These are phyloP conservation scores for Globisporangium radiosum DNA, from an alignment of 352 stramenopile genomes.

Conservation along the genomic window DNA sequence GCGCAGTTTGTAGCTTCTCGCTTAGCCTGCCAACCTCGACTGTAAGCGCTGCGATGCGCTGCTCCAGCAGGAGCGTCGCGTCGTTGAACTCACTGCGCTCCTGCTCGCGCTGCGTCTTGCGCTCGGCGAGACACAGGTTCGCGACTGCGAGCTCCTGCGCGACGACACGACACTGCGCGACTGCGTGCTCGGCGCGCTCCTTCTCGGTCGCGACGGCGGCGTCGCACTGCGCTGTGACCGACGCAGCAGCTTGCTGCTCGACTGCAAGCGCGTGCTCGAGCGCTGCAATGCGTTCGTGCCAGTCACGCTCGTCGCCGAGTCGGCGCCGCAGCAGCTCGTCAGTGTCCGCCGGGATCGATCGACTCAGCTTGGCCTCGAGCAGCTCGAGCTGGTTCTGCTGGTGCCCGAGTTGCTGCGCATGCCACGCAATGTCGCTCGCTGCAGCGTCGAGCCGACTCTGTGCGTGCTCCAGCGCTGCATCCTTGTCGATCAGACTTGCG, in stretches of 20 bases:
- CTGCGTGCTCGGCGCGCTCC: constrained; percentile 39
- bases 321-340: constrained; percentile 31
- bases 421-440: constrained; percentile 27
- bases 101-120: constrained; percentile 54
- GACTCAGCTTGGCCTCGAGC: constrained; percentile 44
- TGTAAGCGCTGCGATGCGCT: constrained; percentile 14
- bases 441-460: constrained; percentile 17
- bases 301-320: constrained; percentile 45
- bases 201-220: constrained; percentile 25
- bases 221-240: constrained; percentile 34
- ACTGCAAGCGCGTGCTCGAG: constrained; percentile 45
- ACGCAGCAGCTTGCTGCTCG: constrained; percentile 30
- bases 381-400: constrained; percentile 38
- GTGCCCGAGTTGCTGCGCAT: constrained; percentile 21
- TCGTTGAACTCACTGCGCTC: constrained; percentile 21
- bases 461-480: constrained; percentile 15
- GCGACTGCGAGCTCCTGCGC: constrained; percentile 53
- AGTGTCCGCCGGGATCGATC: constrained; percentile 42
- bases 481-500: background rate
- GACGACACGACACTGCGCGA: constrained; percentile 30
- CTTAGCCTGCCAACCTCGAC: background rate
- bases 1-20: constrained; percentile 4
- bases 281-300: constrained; percentile 46
- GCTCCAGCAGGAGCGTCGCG: constrained; percentile 20
- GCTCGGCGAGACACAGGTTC: constrained; percentile 64